A percentile compares a stretch with the other conserved stretches of the same genome.
These are phyloP conservation scores for Calvatia gigantea DNA, from an alignment of 768 basidiomycete species.

Conservation along the genomic window DNA sequence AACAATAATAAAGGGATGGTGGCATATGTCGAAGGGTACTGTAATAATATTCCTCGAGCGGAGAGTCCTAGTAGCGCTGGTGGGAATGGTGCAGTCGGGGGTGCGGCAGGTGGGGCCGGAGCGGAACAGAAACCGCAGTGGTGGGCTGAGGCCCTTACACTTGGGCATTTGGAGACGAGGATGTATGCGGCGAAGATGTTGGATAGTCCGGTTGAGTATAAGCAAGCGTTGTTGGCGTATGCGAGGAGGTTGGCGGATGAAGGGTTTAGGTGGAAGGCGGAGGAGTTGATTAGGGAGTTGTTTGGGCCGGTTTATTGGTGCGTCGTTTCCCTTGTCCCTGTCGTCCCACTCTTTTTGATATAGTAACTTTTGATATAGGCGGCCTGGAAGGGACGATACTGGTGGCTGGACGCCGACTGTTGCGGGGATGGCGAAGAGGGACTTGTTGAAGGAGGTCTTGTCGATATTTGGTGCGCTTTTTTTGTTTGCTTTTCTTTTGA, in stretches of 20 bases:
- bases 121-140: slow-evolving; percentile 51
- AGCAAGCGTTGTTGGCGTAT: slow-evolving; percentile 69
- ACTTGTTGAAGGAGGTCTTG: slow-evolving; percentile 79
- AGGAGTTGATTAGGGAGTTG: slow-evolving; percentile 88
- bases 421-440: slow-evolving; percentile 73
- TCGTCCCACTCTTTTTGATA: not conserved
- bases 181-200: slow-evolving; percentile 70
- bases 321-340: slow-evolving; percentile 24
- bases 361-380: slow-evolving; percentile 42
- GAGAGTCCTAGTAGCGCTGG: slow-evolving; percentile 24
- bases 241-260: slow-evolving; percentile 87
- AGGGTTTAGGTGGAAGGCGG: slow-evolving; percentile 82
- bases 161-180: slow-evolving; percentile 86
- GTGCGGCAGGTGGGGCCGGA: slow-evolving; percentile 28
- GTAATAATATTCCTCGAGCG: not conserved
- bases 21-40: slow-evolving; percentile 42
- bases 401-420: slow-evolving; percentile 65
- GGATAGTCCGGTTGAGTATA: slow-evolving; percentile 85
- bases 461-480: slow-evolving; percentile 66
- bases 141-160: slow-evolving; percentile 80
- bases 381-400: slow-evolving; percentile 64
- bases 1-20: slow-evolving; percentile 38
- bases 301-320: slow-evolving; percentile 90
- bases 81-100: no score
- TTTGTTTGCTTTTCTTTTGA: not conserved